Evolutionary conservation across 192 early-diverging fungal genomes (phyloP), one percentile per base, ranked within the genome.

Genomic region (Chytriomyces sp.): DNA sequence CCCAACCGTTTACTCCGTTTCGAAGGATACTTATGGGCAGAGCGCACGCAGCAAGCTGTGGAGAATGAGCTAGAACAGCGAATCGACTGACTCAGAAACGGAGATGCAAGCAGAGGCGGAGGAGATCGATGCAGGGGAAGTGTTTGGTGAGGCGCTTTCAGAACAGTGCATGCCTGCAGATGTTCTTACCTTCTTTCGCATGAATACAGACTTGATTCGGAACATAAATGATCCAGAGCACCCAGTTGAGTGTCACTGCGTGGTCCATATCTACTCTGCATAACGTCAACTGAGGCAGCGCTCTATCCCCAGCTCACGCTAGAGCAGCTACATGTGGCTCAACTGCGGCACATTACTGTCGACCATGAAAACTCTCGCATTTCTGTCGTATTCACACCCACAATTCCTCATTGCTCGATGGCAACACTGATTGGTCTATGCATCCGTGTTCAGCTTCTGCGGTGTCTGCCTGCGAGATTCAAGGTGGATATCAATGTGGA

Each of bases 331-430:
- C 95, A 96, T 82, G 96, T 99, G 8, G 91, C 94, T 13, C 95
- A 96, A 79, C 82, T 84, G 50, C 91, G 94, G 44, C 95, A 95
- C 81, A 91, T 99, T 70, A 76, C 77, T 5, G 93, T 99, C 8
- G 90, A 93, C 74, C 89, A 94, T 78, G 81, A 84, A 9, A 79
- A 73, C 49, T 92, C 89, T 81, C 87, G 80, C 57, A 86, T 99
- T 44, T 63, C 87, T 7, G 90, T 99, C 44, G 90, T 91, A 81
- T 98, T 99, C 78, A 97, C 95, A 0, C 97, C 97, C 1, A 98
- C 97, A 8, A 98, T 99, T 76, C 96, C 96, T 43, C 97, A 99
- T 82, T 99, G 97, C 83, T 96, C 94, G 45, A 99, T 99, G 97
- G 96, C 96, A 10, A 98, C 97, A 8, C 82, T 99, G 53, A 99